phyloP scores from a whole-genome alignment of 352 stramenopile species.

The Globisporangium polare region DNA sequence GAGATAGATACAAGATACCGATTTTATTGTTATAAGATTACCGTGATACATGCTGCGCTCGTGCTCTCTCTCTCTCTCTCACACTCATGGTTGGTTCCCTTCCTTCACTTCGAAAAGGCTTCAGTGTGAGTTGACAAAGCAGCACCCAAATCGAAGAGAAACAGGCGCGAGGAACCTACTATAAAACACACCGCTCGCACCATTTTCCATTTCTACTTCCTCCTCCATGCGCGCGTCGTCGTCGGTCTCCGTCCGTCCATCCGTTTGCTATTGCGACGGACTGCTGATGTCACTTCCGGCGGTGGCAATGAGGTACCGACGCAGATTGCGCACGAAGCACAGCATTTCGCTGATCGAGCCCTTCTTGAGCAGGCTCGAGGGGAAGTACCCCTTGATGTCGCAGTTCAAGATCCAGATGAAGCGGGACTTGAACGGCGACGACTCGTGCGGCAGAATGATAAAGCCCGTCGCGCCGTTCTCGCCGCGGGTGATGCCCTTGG shows the following conservation, averaged over 20 bases:
- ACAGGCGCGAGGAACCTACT: slow-evolving; percentile 11
- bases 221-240: neutral
- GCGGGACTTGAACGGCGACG: slow-evolving; percentile 71
- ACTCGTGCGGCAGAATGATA: slow-evolving; percentile 69
- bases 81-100: neutral
- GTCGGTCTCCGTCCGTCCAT: slow-evolving; percentile 15
- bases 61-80: neutral
- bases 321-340: slow-evolving; percentile 79
- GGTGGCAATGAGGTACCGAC: slow-evolving; percentile 56
- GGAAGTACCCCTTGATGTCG: slow-evolving; percentile 86
- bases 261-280: slow-evolving; percentile 22
- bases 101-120: slow-evolving; percentile 9
- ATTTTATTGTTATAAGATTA: slow-evolving; percentile 19
- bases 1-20: slow-evolving; percentile 13
- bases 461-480: slow-evolving; percentile 76
- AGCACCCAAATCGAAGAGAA: slow-evolving; percentile 6
- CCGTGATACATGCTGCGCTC: slow-evolving; percentile 3
- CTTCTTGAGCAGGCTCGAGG: slow-evolving; percentile 72
- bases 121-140: neutral
- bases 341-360: slow-evolving; percentile 73
- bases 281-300: slow-evolving; percentile 28
- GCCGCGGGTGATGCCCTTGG: slow-evolving; percentile 70
- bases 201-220: neutral
- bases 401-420: slow-evolving; percentile 83
- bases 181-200: slow-evolving; percentile 3